A percentile compares a stretch with the other conserved stretches of the same genome.
Conservation (phyloP, 2,329 filamentous ascomycete genomes). For the Diaporthe sp. region DNA sequence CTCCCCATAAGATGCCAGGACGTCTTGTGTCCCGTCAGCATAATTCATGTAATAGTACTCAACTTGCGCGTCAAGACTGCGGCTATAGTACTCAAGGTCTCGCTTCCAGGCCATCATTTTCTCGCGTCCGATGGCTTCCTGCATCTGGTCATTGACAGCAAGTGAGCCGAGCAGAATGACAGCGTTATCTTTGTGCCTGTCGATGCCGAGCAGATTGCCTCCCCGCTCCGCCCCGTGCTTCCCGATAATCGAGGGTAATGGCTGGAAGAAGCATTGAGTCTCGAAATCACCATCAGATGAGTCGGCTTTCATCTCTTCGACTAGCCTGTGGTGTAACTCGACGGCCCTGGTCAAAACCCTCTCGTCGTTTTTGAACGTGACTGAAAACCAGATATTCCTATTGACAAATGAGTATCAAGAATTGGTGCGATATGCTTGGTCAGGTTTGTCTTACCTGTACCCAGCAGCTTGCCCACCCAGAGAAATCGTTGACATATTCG, state of each 20-base stretch:
- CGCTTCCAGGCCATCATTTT: neutral
- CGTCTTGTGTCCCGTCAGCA: neutral
- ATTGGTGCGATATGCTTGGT: accelerated
- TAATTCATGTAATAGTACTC: constrained; percentile 5
- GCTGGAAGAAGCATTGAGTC: constrained; percentile 1
- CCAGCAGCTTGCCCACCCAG: neutral
- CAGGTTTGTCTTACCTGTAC: neutral
- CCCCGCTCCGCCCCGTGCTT: neutral
- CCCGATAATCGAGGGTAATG: neutral
- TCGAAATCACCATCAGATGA: neutral
- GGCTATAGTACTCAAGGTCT: neutral
- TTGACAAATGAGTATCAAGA: neutral
- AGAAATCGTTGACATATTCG: neutral
- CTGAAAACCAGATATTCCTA: neutral
- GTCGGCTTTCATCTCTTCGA: neutral
- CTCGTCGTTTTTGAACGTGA: neutral
- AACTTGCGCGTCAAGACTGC: neutral
- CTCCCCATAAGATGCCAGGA: neutral
- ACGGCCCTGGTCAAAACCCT: neutral
- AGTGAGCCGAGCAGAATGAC: too few relatives aligned
- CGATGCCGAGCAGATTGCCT: neutral
- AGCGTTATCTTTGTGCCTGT: neutral
- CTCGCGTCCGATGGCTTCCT: neutral
- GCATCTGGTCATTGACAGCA: neutral
- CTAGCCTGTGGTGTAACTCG: neutral